phyloP scores from a whole-genome alignment of 345 rosid species.

The Eucalyptus dawsonii region DNA sequence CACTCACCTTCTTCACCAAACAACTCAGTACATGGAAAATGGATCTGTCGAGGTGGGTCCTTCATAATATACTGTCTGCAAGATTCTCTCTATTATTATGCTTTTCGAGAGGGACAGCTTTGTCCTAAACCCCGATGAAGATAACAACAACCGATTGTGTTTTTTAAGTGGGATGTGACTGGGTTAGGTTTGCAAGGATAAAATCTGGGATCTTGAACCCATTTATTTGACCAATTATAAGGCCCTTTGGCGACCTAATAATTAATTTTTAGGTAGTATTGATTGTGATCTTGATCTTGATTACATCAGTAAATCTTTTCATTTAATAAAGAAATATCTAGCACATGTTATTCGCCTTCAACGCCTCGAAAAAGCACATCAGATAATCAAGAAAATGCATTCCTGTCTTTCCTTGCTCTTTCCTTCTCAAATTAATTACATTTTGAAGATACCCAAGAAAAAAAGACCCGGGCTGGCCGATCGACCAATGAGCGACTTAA shows the following conservation, averaged over 20 bases:
- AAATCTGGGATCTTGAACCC: background rate
- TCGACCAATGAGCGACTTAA: background rate
- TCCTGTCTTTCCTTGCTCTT: background rate
- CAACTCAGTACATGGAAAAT: background rate
- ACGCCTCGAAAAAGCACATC: background rate
- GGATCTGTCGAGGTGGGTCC: constrained; percentile 11
- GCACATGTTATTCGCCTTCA: background rate
- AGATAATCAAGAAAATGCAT: background rate
- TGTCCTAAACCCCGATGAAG: constrained; percentile 14
- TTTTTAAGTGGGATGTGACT: constrained; percentile 18
- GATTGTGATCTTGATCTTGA: background rate
- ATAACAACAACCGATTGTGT: constrained; percentile 8
- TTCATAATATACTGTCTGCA: constrained; percentile 10
- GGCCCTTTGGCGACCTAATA: background rate
- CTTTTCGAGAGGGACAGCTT: constrained; percentile 22
- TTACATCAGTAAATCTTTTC: background rate
- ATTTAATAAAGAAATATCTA: background rate
- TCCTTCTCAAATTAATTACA: background rate
- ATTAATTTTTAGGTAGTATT: background rate
- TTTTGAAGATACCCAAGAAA: background rate
- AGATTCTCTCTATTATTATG: constrained; percentile 57
- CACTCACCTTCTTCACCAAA: background rate
- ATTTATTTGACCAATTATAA: background rate
- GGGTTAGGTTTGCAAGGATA: constrained; percentile 17
- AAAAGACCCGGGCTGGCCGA: background rate